Base-by-base conservation (phyloP, 139 green algal species). In the Chlamydomonas schloesseri region DNA sequence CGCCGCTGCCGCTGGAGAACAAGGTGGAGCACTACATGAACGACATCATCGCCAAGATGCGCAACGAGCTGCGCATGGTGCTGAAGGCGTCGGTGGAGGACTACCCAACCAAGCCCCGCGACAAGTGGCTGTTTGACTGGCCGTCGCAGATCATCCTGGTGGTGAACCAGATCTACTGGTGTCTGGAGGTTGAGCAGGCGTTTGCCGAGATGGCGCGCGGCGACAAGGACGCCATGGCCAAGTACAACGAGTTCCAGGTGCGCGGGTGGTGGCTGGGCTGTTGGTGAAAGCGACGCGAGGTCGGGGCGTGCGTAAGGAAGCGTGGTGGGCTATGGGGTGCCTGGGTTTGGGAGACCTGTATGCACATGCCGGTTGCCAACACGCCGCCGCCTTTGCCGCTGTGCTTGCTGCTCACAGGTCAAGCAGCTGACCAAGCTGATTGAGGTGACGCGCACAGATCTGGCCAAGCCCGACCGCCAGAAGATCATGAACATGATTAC, bases 121-220 rank as follows among this genome's bases (percentile, higher is more conserved):
- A 97, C 57, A 88, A 97, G 84, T 98, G 95, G 95, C 83, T 96
- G 50, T 96, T 98, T 89, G 95, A 97, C 88, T 97, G 95, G 95
- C 92, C 94, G 36, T 95, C 88, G 24, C 96, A 98, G 91, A 83
- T 97, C 62, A 96, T 96, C 74, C 94, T 98, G 84, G 96, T 98
- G n/a, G 95, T 97, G 10, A 97, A 96, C 91, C 95, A 98, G 91
- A 97, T 98, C 57, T 98, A 93, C 92, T 98, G 96, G 96, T 96
- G 93, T 87, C 89, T 95, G 74, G 96, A 98, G 88, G 95, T 98
- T 21, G 96, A 98, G 90, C 89, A 88, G 78, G 95, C 95, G 0
- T 97, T 97, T 69, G 58, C 82, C 34, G 80, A 94, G 34, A 91
- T 97, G 76, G 72, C 36, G 23, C 73, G 75, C 15, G 94, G 95